Conservation (phyloP, 2,329 filamentous ascomycete species). For the Botryotinia globosa region DNA sequence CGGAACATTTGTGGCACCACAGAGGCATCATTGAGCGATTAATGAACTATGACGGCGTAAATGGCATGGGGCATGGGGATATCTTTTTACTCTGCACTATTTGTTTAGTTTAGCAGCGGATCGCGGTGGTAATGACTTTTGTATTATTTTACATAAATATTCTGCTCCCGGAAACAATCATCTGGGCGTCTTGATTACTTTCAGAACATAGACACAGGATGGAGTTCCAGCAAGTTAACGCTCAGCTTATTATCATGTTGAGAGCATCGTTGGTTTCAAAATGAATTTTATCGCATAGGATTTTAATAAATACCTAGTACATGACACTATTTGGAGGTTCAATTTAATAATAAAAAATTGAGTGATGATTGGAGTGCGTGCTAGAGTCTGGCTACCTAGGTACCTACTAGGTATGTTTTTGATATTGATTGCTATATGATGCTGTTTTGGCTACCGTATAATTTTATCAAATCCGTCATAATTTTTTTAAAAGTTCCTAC, state of each 20-base stretch:
- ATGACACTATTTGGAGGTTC: not conserved
- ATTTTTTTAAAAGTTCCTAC: not conserved
- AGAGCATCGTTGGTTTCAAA: not conserved
- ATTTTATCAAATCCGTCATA: not conserved
- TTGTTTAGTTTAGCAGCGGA: constrained; percentile 22
- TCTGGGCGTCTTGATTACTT: constrained; percentile 19
- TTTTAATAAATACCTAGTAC: not conserved
- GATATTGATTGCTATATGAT: constrained; percentile 9
- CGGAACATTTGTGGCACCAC: constrained; percentile 23
- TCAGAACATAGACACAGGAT: constrained; percentile 17
- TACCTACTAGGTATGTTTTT: not conserved
- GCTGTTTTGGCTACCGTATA: constrained; percentile 10
- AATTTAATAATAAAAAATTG: not conserved
- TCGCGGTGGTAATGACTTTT: constrained; percentile 23
- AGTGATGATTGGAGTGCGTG: not conserved
- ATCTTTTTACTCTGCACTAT: constrained; percentile 27
- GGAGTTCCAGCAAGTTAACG: not conserved
- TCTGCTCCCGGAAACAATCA: constrained; percentile 18
- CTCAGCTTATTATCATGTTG: constrained; percentile 6
- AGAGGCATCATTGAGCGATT: constrained; percentile 33
- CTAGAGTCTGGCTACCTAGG: not conserved
- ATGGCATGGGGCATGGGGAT: constrained; percentile 27
- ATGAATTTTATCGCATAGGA: not conserved
- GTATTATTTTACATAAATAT: constrained; percentile 21
- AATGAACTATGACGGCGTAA: constrained; percentile 37